Conservation (phyloP, 1,284 basidiomycete genomes). For the Chalciporus sp. region DNA sequence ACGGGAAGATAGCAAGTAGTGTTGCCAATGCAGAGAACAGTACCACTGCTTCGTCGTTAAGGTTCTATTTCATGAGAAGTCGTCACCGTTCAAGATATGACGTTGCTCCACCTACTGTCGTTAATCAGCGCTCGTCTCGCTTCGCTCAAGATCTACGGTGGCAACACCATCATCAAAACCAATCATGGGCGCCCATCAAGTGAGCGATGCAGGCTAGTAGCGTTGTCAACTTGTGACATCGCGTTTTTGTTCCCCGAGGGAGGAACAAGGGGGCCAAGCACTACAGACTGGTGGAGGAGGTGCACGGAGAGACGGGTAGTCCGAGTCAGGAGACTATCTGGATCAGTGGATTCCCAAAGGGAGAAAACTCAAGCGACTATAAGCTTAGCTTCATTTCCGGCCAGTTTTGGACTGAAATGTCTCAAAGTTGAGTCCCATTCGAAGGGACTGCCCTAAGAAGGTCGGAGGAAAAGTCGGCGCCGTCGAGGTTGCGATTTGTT, state of each 20-base stretch:
- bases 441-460: background rate
- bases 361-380: background rate
- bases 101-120: background rate
- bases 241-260: background rate
- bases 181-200: background rate
- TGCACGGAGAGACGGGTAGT: background rate
- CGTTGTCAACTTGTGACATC: background rate
- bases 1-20: background rate
- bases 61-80: background rate
- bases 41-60: background rate
- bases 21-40: background rate
- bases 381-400: background rate
- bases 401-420: background rate
- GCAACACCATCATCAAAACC: background rate
- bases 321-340: background rate
- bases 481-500: slow-evolving; percentile 15
- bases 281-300: background rate
- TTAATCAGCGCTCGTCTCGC: background rate
- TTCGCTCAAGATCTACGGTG: background rate
- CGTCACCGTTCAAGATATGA: background rate
- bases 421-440: background rate
- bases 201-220: background rate
- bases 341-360: background rate
- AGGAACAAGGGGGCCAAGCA: background rate
- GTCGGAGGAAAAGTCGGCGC: slow-evolving; percentile 17